A percentile compares a stretch with the other conserved stretches of the same genome.
phyloP scores from a whole-genome alignment of 2,329 filamentous ascomycete genomes.

The Rutstroemia sydowiana region DNA sequence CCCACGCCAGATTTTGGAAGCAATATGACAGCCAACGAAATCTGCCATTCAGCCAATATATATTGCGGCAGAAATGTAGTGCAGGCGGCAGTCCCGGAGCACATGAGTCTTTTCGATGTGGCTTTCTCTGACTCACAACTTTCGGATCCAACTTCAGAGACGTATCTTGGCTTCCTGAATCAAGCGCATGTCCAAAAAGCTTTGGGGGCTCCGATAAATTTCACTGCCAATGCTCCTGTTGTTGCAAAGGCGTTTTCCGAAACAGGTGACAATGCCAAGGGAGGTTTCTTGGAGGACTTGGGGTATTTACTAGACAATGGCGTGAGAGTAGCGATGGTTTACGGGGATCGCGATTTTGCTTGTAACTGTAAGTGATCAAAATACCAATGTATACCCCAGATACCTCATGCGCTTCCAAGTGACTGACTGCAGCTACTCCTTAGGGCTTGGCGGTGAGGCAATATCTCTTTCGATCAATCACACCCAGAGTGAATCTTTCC shows the following conservation, averaged over 20 bases:
- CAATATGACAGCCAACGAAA: background rate
- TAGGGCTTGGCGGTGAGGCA: constrained; percentile 2
- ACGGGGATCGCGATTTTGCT: constrained; percentile 53
- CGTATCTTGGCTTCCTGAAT: constrained; percentile 7
- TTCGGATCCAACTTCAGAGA: background rate
- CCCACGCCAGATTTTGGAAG: background rate
- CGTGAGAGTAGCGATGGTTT: constrained; percentile 61
- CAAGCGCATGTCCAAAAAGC: constrained; percentile 39
- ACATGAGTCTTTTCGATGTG: background rate
- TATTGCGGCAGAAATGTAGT: background rate
- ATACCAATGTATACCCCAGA: background rate
- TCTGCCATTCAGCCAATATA: background rate
- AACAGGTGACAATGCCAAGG: constrained; percentile 53
- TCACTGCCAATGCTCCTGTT: constrained; percentile 37
- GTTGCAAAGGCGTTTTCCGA: constrained; percentile 37
- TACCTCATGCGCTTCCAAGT: too few relatives aligned
- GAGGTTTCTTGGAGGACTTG: constrained; percentile 49
- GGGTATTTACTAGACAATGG: constrained; percentile 50
- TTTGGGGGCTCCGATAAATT: constrained; percentile 53
- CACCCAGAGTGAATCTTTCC: background rate
- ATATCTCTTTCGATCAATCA: background rate
- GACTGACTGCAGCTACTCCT: background rate
- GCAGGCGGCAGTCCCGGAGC: background rate
- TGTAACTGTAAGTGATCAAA: constrained; percentile 43
- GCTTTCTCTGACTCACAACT: background rate